Base-by-base conservation (phyloP, 2,329 filamentous ascomycete genomes). In the Cladosporium cucumerinum region DNA sequence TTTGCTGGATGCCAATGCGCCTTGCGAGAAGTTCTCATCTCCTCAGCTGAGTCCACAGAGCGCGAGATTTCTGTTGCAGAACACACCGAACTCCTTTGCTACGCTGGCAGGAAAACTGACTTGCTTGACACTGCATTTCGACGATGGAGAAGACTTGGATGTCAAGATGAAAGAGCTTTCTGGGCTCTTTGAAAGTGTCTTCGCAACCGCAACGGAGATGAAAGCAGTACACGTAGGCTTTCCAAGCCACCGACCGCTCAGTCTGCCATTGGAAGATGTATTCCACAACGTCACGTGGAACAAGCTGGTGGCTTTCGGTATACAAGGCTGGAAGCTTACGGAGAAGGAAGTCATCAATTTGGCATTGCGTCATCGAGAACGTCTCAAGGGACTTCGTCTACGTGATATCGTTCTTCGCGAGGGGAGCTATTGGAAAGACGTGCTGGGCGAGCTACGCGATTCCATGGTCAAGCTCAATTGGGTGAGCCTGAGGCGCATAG, bases 141-240 rank as follows among this genome's bases (percentile, higher is more conserved):
- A 86, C 67, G 85, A 87, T 57, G 80, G 80, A 26, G 77, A 77
- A 4, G 82, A 87, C 69, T 78, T 89, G 18, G 84, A 86, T 67
- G 77, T 80, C 32, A 83, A 84, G 65, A 86, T 89, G 78, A 77
- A 78, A 23, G 81, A 84, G 65, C 78, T 90, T 0, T 87, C 87
- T 3, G 74, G 74, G 3, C 78, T 87, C 10, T 89, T 89, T 68
- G 79, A 80, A 51, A 80, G 79, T 5, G 81, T 89, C 26, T 88
- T 90, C 70, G 78, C 75, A 3, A 81, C 84, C 11, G 85, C 87
- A 5, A 82, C 80, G 61, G 86, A 87, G 65, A 83, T 90, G 70
- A 82, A 85, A 65, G 83, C 86, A 23, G 78, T 90, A 21, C 87
- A 90, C 69, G 80, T 90, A 36, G 87, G 87, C 3, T 90, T 89